Evolutionary conservation across 805 yeast genomes (phyloP).

Genomic region (Torulaspora quercuum): DNA sequence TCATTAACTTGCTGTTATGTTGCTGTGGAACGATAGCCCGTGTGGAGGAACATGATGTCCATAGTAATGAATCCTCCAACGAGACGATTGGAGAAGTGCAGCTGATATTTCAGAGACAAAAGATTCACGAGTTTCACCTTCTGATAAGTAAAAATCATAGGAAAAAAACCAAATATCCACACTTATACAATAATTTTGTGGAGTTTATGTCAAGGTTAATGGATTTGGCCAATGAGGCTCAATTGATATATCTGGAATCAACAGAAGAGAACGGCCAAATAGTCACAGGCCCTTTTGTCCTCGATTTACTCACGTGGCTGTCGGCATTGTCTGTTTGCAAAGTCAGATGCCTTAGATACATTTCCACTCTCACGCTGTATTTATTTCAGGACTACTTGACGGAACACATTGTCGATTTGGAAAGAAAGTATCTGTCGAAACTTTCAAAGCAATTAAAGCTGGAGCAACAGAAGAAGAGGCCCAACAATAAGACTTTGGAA

Average conservation of each 20-base stretch:
- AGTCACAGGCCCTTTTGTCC: slow-evolving; percentile 26
- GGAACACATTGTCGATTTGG: slow-evolving; percentile 41
- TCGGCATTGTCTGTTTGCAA: slow-evolving; percentile 66
- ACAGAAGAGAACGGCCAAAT: slow-evolving; percentile 29
- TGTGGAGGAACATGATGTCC: slow-evolving; percentile 72
- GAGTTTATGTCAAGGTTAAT: slow-evolving; percentile 56
- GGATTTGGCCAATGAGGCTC: slow-evolving; percentile 56
- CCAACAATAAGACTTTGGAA: slow-evolving; percentile 43
- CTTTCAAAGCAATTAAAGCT: slow-evolving; percentile 38
- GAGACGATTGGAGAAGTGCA: slow-evolving; percentile 75
- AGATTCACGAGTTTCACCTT: slow-evolving; percentile 67
- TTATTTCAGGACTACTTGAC: slow-evolving; percentile 61
- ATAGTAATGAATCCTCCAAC: slow-evolving; percentile 61
- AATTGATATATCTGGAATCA: slow-evolving; percentile 46
- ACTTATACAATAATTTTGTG: slow-evolving; percentile 51
- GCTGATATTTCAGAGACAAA: slow-evolving; percentile 55
- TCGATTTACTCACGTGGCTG: slow-evolving; percentile 70
- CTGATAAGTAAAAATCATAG: slow-evolving; percentile 48
- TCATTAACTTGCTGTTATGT: slow-evolving; percentile 66
- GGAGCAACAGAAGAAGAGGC: slow-evolving; percentile 40
- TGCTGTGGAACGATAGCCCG: slow-evolving; percentile 67
- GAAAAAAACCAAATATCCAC: slow-evolving; percentile 38
- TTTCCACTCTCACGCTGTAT: slow-evolving; percentile 58
- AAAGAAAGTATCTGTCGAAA: slow-evolving; percentile 38
- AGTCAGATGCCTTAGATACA: slow-evolving; percentile 66